Evolutionary conservation across 345 rosid species (phyloP), one percentile per base, ranked within the genome.

Genomic region (Linum usitatissimum): DNA sequence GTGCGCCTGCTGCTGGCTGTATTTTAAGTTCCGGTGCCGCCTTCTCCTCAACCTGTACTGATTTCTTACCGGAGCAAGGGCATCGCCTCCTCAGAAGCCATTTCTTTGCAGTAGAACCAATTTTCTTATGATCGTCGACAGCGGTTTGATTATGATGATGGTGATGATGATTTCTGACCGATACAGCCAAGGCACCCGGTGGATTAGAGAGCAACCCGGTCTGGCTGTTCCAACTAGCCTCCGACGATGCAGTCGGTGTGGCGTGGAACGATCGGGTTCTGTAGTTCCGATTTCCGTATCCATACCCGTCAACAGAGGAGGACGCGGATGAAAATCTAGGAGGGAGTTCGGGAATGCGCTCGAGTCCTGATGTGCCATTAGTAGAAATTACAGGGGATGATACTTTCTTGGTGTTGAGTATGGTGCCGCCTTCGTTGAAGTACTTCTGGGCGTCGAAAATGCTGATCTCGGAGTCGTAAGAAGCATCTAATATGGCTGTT

Each of bases 161-260:
- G 6, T 31, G 36, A 31, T 42, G 49, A 14, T 10, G 75, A 42
- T 72, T 78, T 23, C 69, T 68, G 61, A 81, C 66, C 18, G 83
- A 74, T 9, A 84, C 75, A 3, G 76, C 67, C 14, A 71, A 20
- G 51, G 80, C 81, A 5, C 89, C 90, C 0, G 89, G 86, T 18
- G 91, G 94, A 68, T 71, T 83, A 3, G 76, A 60, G 53, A 91
- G 64, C 58, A 86, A 67, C 18, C 96, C 97, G 18, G 83, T 81
- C 79, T 84, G 91, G 73, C 96, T 88, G 63, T 91, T 91, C 96
- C 94, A 91, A 60, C 96, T 91, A 12, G 87, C 96, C 73, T 91
- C 96, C 1, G 90, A 91, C 1, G 96, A 88, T 38, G 86, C 80
- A 49, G 83, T 86, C 6, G 90, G 88, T 9, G 84, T 81, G 2